Base-by-base conservation (phyloP, 1,284 basidiomycete genomes). In the Farysia itapuensis region DNA sequence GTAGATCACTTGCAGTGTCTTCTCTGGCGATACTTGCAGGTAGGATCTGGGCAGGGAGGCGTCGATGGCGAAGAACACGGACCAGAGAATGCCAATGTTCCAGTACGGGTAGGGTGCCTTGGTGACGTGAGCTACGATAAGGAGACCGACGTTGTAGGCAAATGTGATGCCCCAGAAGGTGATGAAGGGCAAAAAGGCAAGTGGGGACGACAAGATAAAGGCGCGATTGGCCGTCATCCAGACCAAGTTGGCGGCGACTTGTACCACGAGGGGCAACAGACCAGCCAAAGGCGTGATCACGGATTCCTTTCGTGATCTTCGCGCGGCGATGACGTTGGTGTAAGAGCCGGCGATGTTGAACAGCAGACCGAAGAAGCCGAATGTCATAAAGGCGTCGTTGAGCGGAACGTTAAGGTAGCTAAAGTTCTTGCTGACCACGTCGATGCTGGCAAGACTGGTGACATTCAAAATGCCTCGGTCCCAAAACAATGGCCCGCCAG, bases 71-170 rank as follows among this genome's bases (percentile, higher is more conserved):
- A 86, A 86, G 12, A 91, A 72, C 5, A 85, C 76, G 54, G 84
- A 88, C 85, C 87, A 89, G 8, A 91, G 76, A 85, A 91, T 91
- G 74, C 91, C 84, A 64, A 84, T 82, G 77, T 95, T 90, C 84
- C 87, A 92, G 76, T 83, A 82, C 0, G 93, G 93, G 81, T 96
- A 95, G 4, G 85, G 80, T 29, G 83, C 82, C 60, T 85, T 85
- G 39, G 91, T 93, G 30, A 97, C 85, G 77, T 98, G 94, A 0
- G 92, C 90, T 25, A 96, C 80, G 74, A 97, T 97, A 79, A 97
- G 88, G 63, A 88, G 81, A 26, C 90, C 90, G 33, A 96, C 93
- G 70, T 82, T 79, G 70, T 82, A 81, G 4, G 81, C 79, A 61
- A 90, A 90, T 69, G 87, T 85, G 37, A 90, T 78, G 18, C 90